Conservation (phyloP, 2,329 filamentous ascomycete species). For the Aspergillus spinulosporus region DNA sequence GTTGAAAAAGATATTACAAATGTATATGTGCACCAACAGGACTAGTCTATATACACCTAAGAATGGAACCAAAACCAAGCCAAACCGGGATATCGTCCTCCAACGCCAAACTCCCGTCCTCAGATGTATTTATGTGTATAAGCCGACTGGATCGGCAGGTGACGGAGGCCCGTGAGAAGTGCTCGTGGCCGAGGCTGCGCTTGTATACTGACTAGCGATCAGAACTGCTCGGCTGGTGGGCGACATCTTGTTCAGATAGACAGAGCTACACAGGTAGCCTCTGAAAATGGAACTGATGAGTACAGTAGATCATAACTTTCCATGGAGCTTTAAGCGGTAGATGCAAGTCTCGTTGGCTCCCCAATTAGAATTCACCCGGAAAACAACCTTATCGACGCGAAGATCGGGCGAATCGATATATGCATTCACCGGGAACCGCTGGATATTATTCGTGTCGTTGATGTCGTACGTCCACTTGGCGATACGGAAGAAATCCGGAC, state of each 20-base stretch:
- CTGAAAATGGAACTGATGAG: not conserved
- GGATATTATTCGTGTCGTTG: conserved; percentile 35
- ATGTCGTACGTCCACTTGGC: conserved; percentile 44
- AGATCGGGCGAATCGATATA: conserved; percentile 38
- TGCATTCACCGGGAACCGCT: conserved; percentile 42
- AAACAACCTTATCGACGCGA: conserved; percentile 41
- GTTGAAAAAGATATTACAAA: too few species aligned
- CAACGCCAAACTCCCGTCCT: not conserved
- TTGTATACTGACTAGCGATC: not conserved
- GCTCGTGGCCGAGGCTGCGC: not conserved
- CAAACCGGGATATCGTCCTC: conserved; percentile 11
- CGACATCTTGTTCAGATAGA: not conserved
- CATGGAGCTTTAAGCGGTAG: conserved; percentile 49
- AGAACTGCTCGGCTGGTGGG: not conserved
- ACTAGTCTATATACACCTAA: too few species aligned
- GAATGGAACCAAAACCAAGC: not conserved
- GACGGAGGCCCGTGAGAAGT: not conserved
- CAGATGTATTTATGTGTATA: not conserved
- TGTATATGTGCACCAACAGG: too few species aligned
- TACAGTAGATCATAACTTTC: conserved; percentile 28
- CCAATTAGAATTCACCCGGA: conserved; percentile 48
- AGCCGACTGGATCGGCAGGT: not conserved
- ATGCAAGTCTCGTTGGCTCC: conserved; percentile 47
- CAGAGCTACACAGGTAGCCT: not conserved
- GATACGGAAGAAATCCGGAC: conserved; percentile 42